Conservation (phyloP, 495 filamentous ascomycete genomes). For the Aspergillus nanangensis region DNA sequence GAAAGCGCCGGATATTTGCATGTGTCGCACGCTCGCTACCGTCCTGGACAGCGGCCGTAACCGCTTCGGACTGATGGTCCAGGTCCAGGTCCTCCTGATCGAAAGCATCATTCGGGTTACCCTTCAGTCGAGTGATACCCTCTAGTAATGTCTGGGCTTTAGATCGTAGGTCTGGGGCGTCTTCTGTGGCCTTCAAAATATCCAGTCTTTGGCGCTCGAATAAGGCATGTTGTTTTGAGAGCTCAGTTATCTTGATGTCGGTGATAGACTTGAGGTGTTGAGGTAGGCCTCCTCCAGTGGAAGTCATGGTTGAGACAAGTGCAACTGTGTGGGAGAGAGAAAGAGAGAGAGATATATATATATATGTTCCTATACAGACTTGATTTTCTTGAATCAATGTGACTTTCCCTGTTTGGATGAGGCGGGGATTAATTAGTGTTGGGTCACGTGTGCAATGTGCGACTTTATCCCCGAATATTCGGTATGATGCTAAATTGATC, state of each 20-base stretch:
- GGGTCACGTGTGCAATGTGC: too few species aligned
- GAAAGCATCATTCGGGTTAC: slow-evolving; percentile 30
- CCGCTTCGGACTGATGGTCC: slow-evolving; percentile 11
- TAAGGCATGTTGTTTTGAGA: slow-evolving; percentile 52
- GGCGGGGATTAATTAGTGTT: too few species aligned
- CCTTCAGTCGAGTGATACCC: slow-evolving; percentile 36
- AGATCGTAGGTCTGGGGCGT: slow-evolving; percentile 21
- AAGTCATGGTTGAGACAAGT: slow-evolving; percentile 25
- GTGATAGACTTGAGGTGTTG: slow-evolving; percentile 64
- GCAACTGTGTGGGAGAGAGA: too few species aligned
- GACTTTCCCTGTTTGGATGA: too few species aligned
- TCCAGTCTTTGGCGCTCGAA: slow-evolving; percentile 42
- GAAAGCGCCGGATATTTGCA: slow-evolving; percentile 45
- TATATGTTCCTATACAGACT: too few species aligned
- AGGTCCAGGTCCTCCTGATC: slow-evolving; percentile 34
- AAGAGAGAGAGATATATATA: too few species aligned
- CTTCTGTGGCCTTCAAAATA: slow-evolving; percentile 24
- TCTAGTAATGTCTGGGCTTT: slow-evolving; percentile 31
- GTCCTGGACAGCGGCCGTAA: slow-evolving; percentile 4
- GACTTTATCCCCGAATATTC: too few species aligned
- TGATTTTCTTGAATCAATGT: too few species aligned
- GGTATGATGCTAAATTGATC: too few species aligned
- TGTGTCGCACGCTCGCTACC: slow-evolving; percentile 20
- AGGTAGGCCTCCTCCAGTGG: slow-evolving; percentile 40
- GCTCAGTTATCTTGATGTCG: slow-evolving; percentile 56